Conservation (phyloP, 2,329 filamentous ascomycete species). For the Trichoderma sp. region DNA sequence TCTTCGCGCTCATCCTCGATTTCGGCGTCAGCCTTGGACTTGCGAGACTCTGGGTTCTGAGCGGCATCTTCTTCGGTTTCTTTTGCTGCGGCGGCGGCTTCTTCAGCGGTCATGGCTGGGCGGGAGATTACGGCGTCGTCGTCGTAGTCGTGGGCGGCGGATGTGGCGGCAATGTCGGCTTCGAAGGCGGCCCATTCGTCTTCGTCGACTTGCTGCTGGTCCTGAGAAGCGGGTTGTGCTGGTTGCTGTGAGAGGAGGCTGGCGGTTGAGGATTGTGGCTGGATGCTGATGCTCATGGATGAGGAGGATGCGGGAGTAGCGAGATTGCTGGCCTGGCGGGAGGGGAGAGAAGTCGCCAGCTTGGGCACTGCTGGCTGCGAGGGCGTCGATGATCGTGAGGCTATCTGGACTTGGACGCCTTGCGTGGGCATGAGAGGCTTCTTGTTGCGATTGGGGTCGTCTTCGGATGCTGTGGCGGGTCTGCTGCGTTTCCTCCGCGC, state of each 20-base stretch:
- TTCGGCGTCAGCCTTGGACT: constrained; percentile 54
- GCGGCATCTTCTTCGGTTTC: constrained; percentile 42
- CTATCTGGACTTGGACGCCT: constrained; percentile 61
- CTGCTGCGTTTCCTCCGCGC: constrained; percentile 48
- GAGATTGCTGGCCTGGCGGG: constrained; percentile 29
- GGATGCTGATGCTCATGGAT: constrained; percentile 6
- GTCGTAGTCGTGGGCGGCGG: constrained; percentile 36
- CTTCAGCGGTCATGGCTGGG: constrained; percentile 63
- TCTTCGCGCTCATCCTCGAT: constrained; percentile 72
- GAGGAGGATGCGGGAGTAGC: constrained; percentile 16
- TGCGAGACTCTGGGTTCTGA: constrained; percentile 37
- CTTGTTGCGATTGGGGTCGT: constrained; percentile 38
- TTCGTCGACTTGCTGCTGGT: constrained; percentile 58
- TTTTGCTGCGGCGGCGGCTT: constrained; percentile 56
- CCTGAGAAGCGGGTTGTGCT: constrained; percentile 16
- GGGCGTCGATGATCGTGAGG: constrained; percentile 62
- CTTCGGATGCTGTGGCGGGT: constrained; percentile 32
- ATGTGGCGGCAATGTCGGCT: constrained; percentile 65
- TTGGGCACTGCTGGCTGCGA: constrained; percentile 25
- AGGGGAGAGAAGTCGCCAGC: constrained; percentile 31
- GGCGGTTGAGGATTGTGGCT: not conserved
- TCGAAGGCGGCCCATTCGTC: constrained; percentile 87
- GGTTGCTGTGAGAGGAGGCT: constrained; percentile 20
- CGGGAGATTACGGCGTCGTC: constrained; percentile 64
- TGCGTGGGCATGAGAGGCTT: constrained; percentile 53